These are phyloP conservation scores for Penicillium brasilianum DNA, from an alignment of 2,329 filamentous ascomycete genomes.

Conservation along the genomic window DNA sequence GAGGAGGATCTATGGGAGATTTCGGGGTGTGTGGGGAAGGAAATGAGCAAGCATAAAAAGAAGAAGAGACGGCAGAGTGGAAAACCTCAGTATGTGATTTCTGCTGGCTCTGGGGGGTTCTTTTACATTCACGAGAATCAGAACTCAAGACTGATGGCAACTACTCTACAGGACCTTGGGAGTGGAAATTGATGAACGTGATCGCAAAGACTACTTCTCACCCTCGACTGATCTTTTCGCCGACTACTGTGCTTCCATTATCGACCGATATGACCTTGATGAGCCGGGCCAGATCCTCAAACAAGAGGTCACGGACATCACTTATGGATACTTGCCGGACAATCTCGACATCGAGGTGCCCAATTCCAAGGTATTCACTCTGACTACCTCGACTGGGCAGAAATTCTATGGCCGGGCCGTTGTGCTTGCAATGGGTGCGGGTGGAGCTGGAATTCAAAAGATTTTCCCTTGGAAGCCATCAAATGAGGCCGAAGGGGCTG, in stretches of 20 bases:
- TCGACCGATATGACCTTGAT: constrained; percentile 63
- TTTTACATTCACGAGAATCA: neutral
- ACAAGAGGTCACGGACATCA: constrained; percentile 65
- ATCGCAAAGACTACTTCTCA: constrained; percentile 72
- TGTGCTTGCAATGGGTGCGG: constrained; percentile 73
- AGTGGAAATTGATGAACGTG: constrained; percentile 67
- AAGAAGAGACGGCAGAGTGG: constrained; percentile 71
- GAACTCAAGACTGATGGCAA: constrained; percentile 10
- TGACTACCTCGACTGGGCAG: constrained; percentile 60
- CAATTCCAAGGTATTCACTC: constrained; percentile 65
- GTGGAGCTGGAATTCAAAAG: constrained; percentile 67
- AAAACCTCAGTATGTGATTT: constrained; percentile 48
- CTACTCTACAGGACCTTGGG: constrained; percentile 28
- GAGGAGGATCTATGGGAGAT: constrained; percentile 72
- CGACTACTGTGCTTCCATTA: constrained; percentile 65
- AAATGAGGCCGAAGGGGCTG: constrained; percentile 53
- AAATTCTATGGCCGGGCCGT: constrained; percentile 65
- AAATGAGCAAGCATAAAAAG: constrained; percentile 75
- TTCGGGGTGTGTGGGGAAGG: constrained; percentile 75
- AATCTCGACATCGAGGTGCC: constrained; percentile 49
- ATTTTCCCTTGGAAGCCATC: constrained; percentile 48
- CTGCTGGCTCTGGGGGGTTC: too few species aligned
- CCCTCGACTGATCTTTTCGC: constrained; percentile 66
- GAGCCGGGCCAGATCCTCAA: constrained; percentile 60
- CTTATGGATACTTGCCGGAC: constrained; percentile 54